Percentiles rank a stretch among this genome's conserved stretches.
Evolutionary conservation across 164 flowering plant genomes (phyloP).

Genomic region (Piper longum): DNA sequence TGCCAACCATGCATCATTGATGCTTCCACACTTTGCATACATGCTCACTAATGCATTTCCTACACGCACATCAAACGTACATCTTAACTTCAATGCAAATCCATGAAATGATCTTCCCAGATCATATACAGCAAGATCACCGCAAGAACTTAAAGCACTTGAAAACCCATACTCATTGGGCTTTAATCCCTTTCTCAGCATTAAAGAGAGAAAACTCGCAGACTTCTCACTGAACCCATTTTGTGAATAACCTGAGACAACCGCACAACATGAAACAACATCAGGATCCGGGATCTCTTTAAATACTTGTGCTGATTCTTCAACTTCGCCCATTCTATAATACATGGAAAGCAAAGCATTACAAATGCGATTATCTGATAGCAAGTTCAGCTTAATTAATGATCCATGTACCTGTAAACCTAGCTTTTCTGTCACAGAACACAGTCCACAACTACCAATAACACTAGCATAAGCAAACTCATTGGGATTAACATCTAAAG

Average conservation of each 20-base stretch:
- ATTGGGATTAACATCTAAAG: conserved; percentile 10
- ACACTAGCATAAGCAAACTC: conserved; percentile 7
- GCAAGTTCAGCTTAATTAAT: conserved; percentile 8
- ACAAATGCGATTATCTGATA: conserved; percentile 3
- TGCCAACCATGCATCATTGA: conserved; percentile 6
- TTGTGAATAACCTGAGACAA: conserved; percentile 11
- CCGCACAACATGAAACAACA: conserved; percentile 13
- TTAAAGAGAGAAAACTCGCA: conserved; percentile 6
- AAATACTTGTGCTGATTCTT: conserved; percentile 7
- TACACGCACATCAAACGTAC: conserved; percentile 8
- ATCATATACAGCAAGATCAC: conserved; percentile 6
- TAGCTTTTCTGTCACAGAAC: conserved; percentile 1
- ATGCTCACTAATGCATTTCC: conserved; percentile 12
- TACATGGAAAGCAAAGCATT: conserved; percentile 16
- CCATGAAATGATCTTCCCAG: conserved; percentile 11
- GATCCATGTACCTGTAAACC: conserved; percentile 12
- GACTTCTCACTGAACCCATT: conserved; percentile 10
- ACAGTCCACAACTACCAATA: conserved; percentile 10
- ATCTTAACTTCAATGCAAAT: conserved; percentile 9
- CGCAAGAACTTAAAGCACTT: conserved; percentile 12
- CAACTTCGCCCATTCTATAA: conserved; percentile 9
- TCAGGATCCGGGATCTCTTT: conserved; percentile 6
- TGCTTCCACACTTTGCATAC: conserved; percentile 13
- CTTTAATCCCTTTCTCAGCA: conserved; percentile 10
- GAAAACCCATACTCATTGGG: conserved; percentile 12